Percentiles rank a stretch among this genome's conserved stretches.
These are phyloP conservation scores for Melampsora abietis-canadensis DNA, from an alignment of 1,284 basidiomycete genomes.

Conservation along the genomic window DNA sequence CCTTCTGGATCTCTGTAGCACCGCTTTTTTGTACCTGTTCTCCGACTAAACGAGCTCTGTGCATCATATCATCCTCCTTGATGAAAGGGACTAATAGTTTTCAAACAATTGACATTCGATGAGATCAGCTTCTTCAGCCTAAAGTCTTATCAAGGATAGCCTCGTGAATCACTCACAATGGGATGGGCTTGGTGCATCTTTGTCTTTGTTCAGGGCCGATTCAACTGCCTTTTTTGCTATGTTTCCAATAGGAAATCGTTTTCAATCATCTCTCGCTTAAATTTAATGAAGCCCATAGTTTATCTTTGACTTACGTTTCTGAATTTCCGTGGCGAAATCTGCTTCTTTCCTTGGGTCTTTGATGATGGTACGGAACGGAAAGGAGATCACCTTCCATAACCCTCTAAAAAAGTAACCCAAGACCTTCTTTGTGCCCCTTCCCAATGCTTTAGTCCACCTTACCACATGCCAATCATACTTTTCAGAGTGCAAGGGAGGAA, in stretches of 20 bases:
- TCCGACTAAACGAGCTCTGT: not conserved
- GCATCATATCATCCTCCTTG: constrained; percentile 1
- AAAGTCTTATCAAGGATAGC: not conserved
- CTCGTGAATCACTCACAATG: not conserved
- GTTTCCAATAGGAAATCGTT: not conserved
- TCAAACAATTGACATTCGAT: not conserved
- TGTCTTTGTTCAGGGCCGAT: not conserved
- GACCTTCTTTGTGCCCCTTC: not conserved
- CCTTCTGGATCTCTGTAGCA: not conserved
- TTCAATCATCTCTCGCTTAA: not conserved
- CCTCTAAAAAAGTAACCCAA: not conserved
- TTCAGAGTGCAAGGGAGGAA: not conserved
- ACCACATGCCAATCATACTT: constrained; percentile 13
- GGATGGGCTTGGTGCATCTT: not conserved
- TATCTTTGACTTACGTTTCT: not conserved
- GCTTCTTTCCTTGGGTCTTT: not conserved
- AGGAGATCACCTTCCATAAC: not conserved
- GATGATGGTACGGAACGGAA: not conserved
- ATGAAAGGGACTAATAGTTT: not conserved
- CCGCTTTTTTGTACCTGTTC: not conserved
- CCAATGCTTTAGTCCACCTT: not conserved
- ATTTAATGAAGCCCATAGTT: not conserved
- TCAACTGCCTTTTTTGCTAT: not conserved
- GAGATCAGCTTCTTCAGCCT: not conserved
- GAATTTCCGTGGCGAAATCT: not conserved